These are phyloP conservation scores for Pterocarpus santalinus DNA, from an alignment of 306 rosid species.

Conservation along the genomic window DNA sequence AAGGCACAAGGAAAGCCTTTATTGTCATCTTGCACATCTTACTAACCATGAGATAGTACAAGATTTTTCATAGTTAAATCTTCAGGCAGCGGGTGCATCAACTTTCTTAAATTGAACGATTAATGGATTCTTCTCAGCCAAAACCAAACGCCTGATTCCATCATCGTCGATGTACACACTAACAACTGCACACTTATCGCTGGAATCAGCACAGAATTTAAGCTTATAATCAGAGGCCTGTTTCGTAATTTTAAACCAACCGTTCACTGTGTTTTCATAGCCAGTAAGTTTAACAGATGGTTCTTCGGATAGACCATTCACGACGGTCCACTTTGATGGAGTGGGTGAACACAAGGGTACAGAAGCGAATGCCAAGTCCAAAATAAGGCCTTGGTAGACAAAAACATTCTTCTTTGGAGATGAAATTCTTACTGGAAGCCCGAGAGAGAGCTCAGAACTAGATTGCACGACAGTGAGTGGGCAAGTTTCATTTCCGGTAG, in stretches of 20 bases:
- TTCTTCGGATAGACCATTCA: not conserved
- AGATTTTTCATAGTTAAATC: too few relatives aligned
- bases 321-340: not conserved
- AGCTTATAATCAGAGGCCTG: not conserved
- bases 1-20: too few relatives aligned
- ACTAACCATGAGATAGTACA: too few relatives aligned
- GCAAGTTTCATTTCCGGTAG: not conserved
- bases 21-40: too few relatives aligned
- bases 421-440: not conserved
- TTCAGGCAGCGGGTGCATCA: not conserved
- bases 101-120: not conserved
- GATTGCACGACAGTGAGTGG: constrained; percentile 6
- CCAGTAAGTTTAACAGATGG: not conserved
- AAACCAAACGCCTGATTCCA: not conserved
- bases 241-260: not conserved
- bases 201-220: not conserved
- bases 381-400: not conserved
- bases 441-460: not conserved
- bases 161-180: not conserved
- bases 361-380: not conserved
- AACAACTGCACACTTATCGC: not conserved
- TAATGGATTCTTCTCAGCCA: not conserved
- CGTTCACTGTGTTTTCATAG: not conserved
- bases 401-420: not conserved
- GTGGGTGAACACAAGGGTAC: not conserved